phyloP scores from a whole-genome alignment of 495 filamentous ascomycete genomes.

The Ramalina peruviana region DNA sequence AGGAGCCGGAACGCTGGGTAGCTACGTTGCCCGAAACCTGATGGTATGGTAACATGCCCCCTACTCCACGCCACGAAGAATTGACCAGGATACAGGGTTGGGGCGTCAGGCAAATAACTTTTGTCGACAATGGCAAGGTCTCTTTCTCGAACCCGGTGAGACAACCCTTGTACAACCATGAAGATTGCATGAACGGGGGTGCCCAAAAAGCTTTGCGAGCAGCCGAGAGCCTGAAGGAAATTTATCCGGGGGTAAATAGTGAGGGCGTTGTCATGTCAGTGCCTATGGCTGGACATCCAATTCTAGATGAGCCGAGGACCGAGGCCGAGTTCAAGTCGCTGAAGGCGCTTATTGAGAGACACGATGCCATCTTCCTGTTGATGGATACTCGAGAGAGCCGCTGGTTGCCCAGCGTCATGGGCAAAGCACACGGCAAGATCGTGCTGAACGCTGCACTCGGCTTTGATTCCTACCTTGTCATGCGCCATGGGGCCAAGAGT shows the following conservation, averaged over 20 bases:
- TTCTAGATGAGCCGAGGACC: conserved; percentile 51
- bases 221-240: conserved; percentile 65
- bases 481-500: conserved; percentile 67
- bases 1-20: conserved; percentile 89
- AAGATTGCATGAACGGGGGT: conserved; percentile 77
- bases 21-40: conserved; percentile 79
- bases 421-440: conserved; percentile 80
- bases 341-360: conserved; percentile 60
- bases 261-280: conserved; percentile 68
- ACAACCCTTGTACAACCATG: conserved; percentile 80
- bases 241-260: conserved; percentile 81
- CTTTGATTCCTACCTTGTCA: conserved; percentile 92
- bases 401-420: conserved; percentile 97
- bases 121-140: conserved; percentile 86
- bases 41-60: conserved; percentile 33
- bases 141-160: conserved; percentile 97
- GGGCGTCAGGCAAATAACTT: conserved; percentile 94
- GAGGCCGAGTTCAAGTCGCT: conserved; percentile 63
- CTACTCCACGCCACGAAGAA: neutral
- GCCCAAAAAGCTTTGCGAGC: conserved; percentile 72
- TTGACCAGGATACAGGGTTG: conserved; percentile 45
- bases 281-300: conserved; percentile 88
- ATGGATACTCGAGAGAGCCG: conserved; percentile 93
- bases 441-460: conserved; percentile 93
- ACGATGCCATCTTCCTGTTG: conserved; percentile 86